Base-by-base conservation (phyloP, 768 basidiomycete species). In the Suillus fuscotomentosus region DNA sequence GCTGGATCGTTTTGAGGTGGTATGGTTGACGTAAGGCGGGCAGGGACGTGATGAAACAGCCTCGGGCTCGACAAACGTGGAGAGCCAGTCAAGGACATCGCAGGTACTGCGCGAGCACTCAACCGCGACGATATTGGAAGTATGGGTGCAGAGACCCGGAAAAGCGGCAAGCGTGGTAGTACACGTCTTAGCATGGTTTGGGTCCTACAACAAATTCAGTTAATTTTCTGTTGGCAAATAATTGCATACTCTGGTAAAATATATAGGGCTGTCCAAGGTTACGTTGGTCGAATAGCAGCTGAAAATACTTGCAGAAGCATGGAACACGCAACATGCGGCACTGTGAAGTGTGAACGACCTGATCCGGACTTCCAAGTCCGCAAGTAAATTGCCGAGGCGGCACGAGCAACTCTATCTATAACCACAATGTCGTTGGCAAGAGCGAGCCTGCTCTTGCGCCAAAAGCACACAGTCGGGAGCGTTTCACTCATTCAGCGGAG, bases 1-100 rank as follows among this genome's bases (percentile, higher is more conserved):
- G 54, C 38, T 51, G 67, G 39, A 64, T 60, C 63, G 42, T 45
- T 63, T 43, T 31, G 43, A 36, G 57, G 57, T 24, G 66, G 69
- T 63, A 78, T 69, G 43, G 73, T 67, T 50, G 79, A 71, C n/a
- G 80, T 71, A 67, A 85, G 79, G 47, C 84, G 83, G 8, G 83
- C 73, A 39, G 83, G 76, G 53, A 83, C 82, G 41, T 79, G 76
- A 67, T 81, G 82, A 71, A 86, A 84, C 24, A 83, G 72, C 36
- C 84, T 85, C n/a, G 80, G 73, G 42, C 68, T 68, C 61, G 78
- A 64, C 20, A 71, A 66, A 61, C 76, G 75, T 31, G 73, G 72
- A 22, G 68, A 61, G 47, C 70, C 65, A 2, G 75, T 77, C 62
- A 78, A 72, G 14, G 71, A 63, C 34, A 66, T 71, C 11, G 76